Conservation (phyloP, 352 stramenopile genomes). For the Phytophthora nicotianae region DNA sequence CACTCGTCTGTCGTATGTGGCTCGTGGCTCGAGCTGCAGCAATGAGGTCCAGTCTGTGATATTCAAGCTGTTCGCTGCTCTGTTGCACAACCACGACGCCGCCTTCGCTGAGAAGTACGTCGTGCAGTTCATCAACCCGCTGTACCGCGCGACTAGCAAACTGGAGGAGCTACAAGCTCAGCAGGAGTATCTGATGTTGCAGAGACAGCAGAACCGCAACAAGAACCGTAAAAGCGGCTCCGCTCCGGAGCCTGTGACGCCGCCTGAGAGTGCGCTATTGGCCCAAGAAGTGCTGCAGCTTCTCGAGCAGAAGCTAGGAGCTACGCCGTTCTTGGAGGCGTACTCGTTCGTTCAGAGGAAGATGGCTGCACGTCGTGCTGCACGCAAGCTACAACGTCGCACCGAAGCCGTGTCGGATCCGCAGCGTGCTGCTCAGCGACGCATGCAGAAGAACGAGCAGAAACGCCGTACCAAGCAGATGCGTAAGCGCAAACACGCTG, state of each 20-base stretch:
- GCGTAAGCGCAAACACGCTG: conserved; percentile 89
- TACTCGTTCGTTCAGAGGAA: conserved; percentile 90
- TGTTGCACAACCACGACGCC: conserved; percentile 63
- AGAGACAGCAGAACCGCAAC: conserved; percentile 35
- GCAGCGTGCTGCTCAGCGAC: conserved; percentile 71
- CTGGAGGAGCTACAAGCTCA: conserved; percentile 53
- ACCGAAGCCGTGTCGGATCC: conserved; percentile 80
- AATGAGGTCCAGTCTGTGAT: conserved; percentile 70
- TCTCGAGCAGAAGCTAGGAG: conserved; percentile 80
- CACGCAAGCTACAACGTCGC: conserved; percentile 79
- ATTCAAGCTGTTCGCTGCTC: conserved; percentile 88
- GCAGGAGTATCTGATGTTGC: conserved; percentile 31
- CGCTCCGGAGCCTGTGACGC: conserved; percentile 25
- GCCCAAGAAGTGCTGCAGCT: conserved; percentile 89
- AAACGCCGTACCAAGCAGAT: conserved; percentile 85
- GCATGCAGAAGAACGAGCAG: conserved; percentile 87
- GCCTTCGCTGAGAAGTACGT: conserved; percentile 63
- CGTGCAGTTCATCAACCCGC: conserved; percentile 84
- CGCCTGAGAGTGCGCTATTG: conserved; percentile 58
- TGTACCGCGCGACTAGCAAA: conserved; percentile 72
- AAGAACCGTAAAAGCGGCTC: conserved; percentile 35
- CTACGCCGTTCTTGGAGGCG: conserved; percentile 70
- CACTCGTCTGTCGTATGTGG: conserved; percentile 82
- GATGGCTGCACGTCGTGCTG: conserved; percentile 70
- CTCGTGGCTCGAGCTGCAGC: conserved; percentile 49